A percentile compares a stretch with the other conserved stretches of the same genome.
These are phyloP conservation scores for Pichia sp. DNA, from an alignment of 1,139 yeast species.

Conservation along the genomic window DNA sequence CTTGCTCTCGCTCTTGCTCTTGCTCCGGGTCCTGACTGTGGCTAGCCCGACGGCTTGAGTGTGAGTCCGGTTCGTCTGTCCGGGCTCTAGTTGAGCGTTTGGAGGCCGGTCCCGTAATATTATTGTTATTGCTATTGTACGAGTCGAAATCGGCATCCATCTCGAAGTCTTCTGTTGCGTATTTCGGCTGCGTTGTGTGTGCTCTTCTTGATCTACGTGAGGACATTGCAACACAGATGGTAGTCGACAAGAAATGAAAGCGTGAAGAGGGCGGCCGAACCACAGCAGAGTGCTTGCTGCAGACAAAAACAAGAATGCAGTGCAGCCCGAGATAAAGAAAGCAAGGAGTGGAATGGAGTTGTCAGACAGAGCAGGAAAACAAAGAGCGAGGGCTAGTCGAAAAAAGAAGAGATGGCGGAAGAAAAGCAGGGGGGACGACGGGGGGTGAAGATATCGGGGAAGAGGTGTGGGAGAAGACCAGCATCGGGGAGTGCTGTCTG, in stretches of 20 bases:
- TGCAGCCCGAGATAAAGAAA: not conserved
- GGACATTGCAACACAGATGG: conserved; percentile 19
- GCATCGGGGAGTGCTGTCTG: not conserved
- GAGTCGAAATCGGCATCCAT: conserved; percentile 15
- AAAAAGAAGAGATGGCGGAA: not conserved
- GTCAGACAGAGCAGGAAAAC: not conserved
- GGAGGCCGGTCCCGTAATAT: not conserved
- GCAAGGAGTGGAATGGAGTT: not conserved
- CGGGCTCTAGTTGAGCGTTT: conserved; percentile 10
- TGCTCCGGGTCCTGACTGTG: conserved; percentile 37
- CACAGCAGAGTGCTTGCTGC: too few species aligned
- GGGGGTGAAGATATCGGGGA: not conserved
- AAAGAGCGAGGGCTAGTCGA: conserved; percentile 1
- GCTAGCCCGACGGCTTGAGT: not conserved
- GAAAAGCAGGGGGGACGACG: not conserved
- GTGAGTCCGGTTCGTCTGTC: not conserved
- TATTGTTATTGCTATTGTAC: not conserved
- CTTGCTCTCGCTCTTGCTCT: conserved; percentile 11
- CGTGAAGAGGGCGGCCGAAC: too few species aligned
- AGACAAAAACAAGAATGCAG: too few species aligned
- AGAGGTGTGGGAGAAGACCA: not conserved
- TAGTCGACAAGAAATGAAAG: too few species aligned
- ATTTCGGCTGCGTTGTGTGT: conserved; percentile 16
- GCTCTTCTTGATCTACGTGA: conserved; percentile 30
- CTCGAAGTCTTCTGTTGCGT: conserved; percentile 16